Evolutionary conservation across 2,329 filamentous ascomycete genomes (phyloP).

Genomic region (Hymenotorrendiella dingleyae): DNA sequence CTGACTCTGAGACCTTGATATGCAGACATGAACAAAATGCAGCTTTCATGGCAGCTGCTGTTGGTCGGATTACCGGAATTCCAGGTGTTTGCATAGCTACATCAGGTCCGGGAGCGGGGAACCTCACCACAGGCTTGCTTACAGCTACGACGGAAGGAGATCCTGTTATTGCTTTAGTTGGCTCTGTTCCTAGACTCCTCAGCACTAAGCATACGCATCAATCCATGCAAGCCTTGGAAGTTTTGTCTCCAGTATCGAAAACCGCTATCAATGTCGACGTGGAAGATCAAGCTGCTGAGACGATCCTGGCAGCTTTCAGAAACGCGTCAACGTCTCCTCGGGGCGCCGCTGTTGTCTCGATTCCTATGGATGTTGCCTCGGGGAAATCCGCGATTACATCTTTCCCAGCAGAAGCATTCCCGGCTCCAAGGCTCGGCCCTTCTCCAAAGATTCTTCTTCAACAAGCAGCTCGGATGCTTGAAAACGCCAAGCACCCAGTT

Average conservation of each 20-base stretch:
- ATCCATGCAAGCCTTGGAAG: constrained; percentile 38
- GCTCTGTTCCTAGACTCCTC: constrained; percentile 39
- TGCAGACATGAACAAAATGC: constrained; percentile 46
- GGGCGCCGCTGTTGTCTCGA: constrained; percentile 37
- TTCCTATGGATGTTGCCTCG: constrained; percentile 38
- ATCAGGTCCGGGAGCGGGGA: constrained; percentile 41
- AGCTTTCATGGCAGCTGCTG: constrained; percentile 43
- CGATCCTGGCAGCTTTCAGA: constrained; percentile 41
- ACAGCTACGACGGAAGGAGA: constrained; percentile 43
- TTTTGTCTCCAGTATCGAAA: constrained; percentile 40
- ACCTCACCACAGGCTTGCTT: constrained; percentile 40
- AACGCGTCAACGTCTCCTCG: constrained; percentile 36
- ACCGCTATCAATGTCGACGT: constrained; percentile 37
- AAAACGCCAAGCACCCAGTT: constrained; percentile 35
- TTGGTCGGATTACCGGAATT: constrained; percentile 39
- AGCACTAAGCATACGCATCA: constrained; percentile 42
- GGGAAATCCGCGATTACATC: constrained; percentile 26
- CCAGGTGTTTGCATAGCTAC: constrained; percentile 43
- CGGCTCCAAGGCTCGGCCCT: constrained; percentile 36
- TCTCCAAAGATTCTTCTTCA: constrained; percentile 17
- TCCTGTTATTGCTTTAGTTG: constrained; percentile 43
- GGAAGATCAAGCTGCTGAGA: constrained; percentile 42
- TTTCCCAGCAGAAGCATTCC: constrained; percentile 35
- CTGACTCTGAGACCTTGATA: no score
- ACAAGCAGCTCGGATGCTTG: constrained; percentile 21